phyloP scores from a whole-genome alignment of 768 basidiomycete species.

The Lanmaoa pseudosensibilis region DNA sequence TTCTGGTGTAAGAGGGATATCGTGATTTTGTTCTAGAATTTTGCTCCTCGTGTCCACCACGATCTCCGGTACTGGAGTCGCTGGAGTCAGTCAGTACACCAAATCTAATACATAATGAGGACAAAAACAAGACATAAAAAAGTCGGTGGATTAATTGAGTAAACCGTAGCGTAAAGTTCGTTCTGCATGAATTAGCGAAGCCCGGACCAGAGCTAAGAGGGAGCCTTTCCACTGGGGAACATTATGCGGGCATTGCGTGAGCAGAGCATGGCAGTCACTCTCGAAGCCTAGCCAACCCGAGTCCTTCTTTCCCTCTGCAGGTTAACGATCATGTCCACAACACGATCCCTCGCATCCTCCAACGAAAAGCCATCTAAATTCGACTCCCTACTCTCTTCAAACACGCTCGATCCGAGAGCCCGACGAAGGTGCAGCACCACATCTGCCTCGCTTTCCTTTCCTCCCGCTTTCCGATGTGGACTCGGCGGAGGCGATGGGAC shows the following conservation, averaged over 20 bases:
- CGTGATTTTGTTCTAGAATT: neutral
- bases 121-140: neutral
- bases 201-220: neutral
- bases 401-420: slow-evolving; percentile 54
- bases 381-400: slow-evolving; percentile 33
- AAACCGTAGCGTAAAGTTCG: neutral
- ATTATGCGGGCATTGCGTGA: neutral
- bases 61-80: too few species aligned
- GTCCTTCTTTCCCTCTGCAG: slow-evolving; percentile 31
- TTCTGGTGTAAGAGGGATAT: neutral
- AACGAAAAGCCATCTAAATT: slow-evolving; percentile 38
- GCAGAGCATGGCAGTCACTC: neutral
- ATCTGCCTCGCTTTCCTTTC: slow-evolving; percentile 27
- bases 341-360: slow-evolving; percentile 76
- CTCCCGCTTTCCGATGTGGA: slow-evolving; percentile 36
- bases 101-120: slow-evolving; percentile 16
- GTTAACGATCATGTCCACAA: slow-evolving; percentile 66
- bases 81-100: neutral
- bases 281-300: slow-evolving; percentile 4
- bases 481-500: slow-evolving; percentile 63
- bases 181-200: neutral
- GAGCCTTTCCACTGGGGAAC: neutral
- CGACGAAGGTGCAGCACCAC: slow-evolving; percentile 48
- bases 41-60: neutral
- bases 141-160: neutral